These are phyloP conservation scores for Mycena chlorophos DNA, from an alignment of 768 basidiomycete genomes.

Conservation along the genomic window DNA sequence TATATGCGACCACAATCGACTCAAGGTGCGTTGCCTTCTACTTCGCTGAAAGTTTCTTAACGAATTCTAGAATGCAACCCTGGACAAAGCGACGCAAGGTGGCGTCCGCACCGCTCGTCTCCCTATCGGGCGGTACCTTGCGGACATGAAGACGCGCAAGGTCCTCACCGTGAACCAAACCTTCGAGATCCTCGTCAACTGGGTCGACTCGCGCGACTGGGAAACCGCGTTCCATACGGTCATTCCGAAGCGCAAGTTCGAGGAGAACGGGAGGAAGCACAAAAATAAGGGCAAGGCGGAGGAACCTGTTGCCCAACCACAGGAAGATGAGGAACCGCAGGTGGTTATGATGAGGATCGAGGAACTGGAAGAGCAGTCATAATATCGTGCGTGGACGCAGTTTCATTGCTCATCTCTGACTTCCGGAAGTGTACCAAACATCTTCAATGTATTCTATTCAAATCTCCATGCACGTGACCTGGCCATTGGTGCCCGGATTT, in stretches of 20 bases:
- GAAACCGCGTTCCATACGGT: conserved; percentile 82
- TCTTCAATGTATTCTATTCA: too few relatives aligned
- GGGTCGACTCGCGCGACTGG: conserved; percentile 88
- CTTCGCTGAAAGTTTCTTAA: conserved; percentile 5
- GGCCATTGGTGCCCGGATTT: too few relatives aligned
- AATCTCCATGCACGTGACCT: too few relatives aligned
- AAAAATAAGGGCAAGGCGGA: conserved; percentile 8
- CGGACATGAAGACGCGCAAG: conserved; percentile 84
- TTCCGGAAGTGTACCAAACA: too few relatives aligned
- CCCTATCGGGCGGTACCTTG: conserved; percentile 90
- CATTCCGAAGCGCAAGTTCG: conserved; percentile 89
- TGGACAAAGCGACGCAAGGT: conserved; percentile 76
- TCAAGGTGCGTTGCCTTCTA: conserved; percentile 59
- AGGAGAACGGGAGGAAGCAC: conserved; percentile 33
- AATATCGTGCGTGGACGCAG: background rate
- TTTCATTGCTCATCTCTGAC: background rate
- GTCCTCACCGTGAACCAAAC: conserved; percentile 97
- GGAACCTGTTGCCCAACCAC: conserved; percentile 16
- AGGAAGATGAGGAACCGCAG: conserved; percentile 18
- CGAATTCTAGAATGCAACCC: conserved; percentile 72
- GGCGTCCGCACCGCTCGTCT: conserved; percentile 84
- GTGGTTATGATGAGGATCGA: conserved; percentile 17
- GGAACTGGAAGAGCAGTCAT: conserved; percentile 15
- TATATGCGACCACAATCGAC: conserved; percentile 93
- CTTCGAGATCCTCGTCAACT: conserved; percentile 88